Evolutionary conservation across 2,329 filamentous ascomycete genomes (phyloP).

Genomic region (Reticulascus tulasneorum): DNA sequence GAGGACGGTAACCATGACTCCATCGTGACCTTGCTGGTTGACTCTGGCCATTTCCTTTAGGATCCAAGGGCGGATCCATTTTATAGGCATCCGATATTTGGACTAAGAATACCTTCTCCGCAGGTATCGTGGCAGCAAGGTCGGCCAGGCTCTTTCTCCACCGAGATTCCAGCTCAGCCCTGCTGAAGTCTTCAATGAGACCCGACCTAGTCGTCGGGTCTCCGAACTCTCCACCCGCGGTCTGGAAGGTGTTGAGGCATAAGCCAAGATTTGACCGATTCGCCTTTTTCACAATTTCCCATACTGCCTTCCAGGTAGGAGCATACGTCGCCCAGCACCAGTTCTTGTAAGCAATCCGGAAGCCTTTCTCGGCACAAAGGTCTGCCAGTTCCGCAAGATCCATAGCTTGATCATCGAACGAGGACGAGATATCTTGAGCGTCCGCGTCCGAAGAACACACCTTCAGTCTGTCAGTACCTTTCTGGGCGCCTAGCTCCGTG

Average conservation of each 20-base stretch:
- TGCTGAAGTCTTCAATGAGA: slow-evolving; percentile 42
- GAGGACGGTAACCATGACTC: slow-evolving; percentile 67
- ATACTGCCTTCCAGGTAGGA: slow-evolving; percentile 64
- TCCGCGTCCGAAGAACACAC: too few species aligned
- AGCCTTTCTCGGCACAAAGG: slow-evolving; percentile 51
- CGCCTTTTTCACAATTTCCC: slow-evolving; percentile 61
- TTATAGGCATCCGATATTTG: slow-evolving; percentile 75
- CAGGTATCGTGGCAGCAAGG: slow-evolving; percentile 53
- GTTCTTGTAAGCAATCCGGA: slow-evolving; percentile 71
- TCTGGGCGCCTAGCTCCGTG: slow-evolving; percentile 52
- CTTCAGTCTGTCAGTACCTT: slow-evolving; percentile 1
- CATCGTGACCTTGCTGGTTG: too few species aligned
- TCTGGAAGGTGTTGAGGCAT: slow-evolving; percentile 77
- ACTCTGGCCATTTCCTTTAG: too few species aligned
- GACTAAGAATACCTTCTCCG: slow-evolving; percentile 69
- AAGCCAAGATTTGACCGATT: slow-evolving; percentile 65
- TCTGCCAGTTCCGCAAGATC: slow-evolving; percentile 64
- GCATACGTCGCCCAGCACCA: slow-evolving; percentile 78
- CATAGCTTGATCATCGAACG: slow-evolving; percentile 46
- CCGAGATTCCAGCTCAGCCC: slow-evolving; percentile 38
- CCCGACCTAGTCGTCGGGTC: slow-evolving; percentile 65
- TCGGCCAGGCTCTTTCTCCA: slow-evolving; percentile 55
- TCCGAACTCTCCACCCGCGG: slow-evolving; percentile 66
- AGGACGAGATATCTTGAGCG: slow-evolving; percentile 48
- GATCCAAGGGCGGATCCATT: slow-evolving; percentile 52